phyloP scores from a whole-genome alignment of 2,329 filamentous ascomycete species.

The Neonectria magnoliae region DNA sequence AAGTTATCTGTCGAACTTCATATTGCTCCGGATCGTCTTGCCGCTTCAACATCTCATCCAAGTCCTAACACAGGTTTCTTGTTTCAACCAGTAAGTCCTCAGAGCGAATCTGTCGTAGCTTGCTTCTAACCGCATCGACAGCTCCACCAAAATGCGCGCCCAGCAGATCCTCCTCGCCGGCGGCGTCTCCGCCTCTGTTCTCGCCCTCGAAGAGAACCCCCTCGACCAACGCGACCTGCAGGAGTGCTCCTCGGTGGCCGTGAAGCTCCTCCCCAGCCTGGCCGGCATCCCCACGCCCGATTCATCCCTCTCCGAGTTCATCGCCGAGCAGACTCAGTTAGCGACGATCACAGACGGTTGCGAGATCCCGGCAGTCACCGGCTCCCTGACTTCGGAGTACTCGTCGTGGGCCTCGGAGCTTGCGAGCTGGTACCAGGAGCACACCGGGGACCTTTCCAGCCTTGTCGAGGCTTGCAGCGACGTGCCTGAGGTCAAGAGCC shows the following conservation, averaged over 20 bases:
- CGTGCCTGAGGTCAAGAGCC: constrained; percentile 35
- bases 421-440: constrained; percentile 36
- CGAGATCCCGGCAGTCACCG: constrained; percentile 41
- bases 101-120: neutral
- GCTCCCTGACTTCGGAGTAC: constrained; percentile 41
- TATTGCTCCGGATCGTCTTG: neutral
- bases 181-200: constrained; percentile 9
- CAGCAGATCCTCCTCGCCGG: constrained; percentile 20
- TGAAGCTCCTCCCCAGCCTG: constrained; percentile 31
- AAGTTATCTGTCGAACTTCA: neutral
- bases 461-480: constrained; percentile 43
- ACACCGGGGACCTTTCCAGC: constrained; percentile 30
- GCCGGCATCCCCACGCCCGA: constrained; percentile 35
- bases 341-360: constrained; percentile 36
- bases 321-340: constrained; percentile 33
- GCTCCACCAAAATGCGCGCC: constrained; percentile 1
- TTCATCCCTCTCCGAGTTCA: constrained; percentile 28
- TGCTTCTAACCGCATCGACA: neutral
- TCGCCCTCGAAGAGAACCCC: constrained; percentile 20
- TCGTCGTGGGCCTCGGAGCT: constrained; percentile 35
- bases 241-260: constrained; percentile 34
- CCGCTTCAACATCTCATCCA: neutral
- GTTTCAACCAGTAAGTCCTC: neutral
- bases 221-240: constrained; percentile 32
- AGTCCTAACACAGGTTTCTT: neutral